Percentiles rank a stretch among this genome's conserved stretches.
These are phyloP conservation scores for Luffa acutangula DNA, from an alignment of 306 rosid genomes.

Conservation along the genomic window DNA sequence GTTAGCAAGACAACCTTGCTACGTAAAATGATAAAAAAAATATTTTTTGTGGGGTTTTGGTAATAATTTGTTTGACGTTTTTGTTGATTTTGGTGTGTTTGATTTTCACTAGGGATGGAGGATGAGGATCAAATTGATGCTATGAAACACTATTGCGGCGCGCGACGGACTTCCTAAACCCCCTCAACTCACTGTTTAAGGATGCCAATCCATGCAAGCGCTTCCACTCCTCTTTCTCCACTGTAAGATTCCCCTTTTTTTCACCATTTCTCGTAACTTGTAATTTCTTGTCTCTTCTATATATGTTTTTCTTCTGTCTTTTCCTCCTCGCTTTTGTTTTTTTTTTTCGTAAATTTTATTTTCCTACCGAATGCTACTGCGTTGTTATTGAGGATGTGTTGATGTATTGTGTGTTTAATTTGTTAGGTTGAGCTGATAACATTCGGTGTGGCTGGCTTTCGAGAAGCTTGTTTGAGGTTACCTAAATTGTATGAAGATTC, in stretches of 20 bases:
- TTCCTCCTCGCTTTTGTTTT: too few relatives aligned
- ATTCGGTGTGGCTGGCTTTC: background rate
- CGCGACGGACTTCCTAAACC: too few relatives aligned
- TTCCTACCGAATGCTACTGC: too few relatives aligned
- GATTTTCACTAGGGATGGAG: slow-evolving; percentile 32
- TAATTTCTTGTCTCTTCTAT: background rate
- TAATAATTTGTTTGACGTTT: background rate
- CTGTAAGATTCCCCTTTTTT: background rate
- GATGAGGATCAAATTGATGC: slow-evolving; percentile 50
- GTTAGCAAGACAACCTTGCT: slow-evolving; percentile 27
- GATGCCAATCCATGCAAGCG: background rate
- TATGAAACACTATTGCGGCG: slow-evolving; percentile 43
- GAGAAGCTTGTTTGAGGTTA: background rate
- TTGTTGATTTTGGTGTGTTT: background rate
- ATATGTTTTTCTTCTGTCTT: background rate
- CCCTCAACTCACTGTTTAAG: too few relatives aligned
- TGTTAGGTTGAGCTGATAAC: background rate
- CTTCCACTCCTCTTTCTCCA: background rate
- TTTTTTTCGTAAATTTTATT: background rate
- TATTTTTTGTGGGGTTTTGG: background rate
- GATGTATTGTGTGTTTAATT: background rate
- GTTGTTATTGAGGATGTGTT: background rate
- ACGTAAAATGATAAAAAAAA: slow-evolving; percentile 29
- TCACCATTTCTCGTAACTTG: background rate
- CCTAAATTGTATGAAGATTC: background rate